Conservation (phyloP, 768 basidiomycete genomes). For the Lactifluus echinatus region DNA sequence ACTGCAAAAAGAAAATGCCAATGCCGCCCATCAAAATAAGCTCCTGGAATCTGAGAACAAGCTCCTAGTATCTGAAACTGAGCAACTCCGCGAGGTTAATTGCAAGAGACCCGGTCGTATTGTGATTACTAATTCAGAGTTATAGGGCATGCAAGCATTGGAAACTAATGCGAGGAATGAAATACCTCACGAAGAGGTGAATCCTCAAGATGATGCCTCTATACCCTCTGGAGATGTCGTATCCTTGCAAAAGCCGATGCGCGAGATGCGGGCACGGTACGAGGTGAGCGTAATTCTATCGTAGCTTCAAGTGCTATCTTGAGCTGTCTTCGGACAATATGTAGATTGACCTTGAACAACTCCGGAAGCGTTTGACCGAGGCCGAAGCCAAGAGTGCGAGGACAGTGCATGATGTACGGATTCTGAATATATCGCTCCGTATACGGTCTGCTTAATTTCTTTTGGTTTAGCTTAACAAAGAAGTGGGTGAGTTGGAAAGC, state of each 20-base stretch:
- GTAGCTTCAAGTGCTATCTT: neutral
- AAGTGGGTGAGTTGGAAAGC: conserved; percentile 86
- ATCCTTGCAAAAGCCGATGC: conserved; percentile 34
- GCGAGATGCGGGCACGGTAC: conserved; percentile 42
- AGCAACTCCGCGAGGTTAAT: conserved; percentile 64
- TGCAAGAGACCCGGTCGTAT: neutral
- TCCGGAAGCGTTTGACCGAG: conserved; percentile 61
- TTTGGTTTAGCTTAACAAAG: conserved; percentile 64
- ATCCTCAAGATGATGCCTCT: conserved; percentile 23
- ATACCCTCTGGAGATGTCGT: conserved; percentile 28
- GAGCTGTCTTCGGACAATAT: neutral
- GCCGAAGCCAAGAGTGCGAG: conserved; percentile 70
- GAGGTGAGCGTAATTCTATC: conserved; percentile 35
- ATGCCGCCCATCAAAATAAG: conserved; percentile 53
- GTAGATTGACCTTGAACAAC: conserved; percentile 57
- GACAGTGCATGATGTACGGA: conserved; percentile 56
- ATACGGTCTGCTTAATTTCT: neutral
- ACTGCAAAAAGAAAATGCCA: conserved; percentile 71
- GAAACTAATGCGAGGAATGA: conserved; percentile 68
- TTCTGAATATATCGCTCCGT: neutral
- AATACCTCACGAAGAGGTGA: conserved; percentile 42
- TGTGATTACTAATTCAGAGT: neutral
- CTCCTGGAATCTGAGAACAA: conserved; percentile 73
- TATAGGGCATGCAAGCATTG: conserved; percentile 63
- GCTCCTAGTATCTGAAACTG: conserved; percentile 52